Evolutionary conservation across 768 basidiomycete genomes (phyloP).

Genomic region (Auricularia sp.): DNA sequence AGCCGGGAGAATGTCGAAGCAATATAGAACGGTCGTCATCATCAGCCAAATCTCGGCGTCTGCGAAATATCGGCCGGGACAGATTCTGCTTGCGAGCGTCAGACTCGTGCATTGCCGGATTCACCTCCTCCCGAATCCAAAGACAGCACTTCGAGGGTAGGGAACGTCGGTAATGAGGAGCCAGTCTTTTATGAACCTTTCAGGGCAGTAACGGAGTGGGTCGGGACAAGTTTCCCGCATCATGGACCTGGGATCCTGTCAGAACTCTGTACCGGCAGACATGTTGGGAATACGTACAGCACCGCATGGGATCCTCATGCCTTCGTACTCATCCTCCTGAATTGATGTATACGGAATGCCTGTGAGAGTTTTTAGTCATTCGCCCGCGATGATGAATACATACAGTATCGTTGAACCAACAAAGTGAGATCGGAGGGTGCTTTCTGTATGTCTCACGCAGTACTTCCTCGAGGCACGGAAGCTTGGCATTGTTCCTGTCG

Average conservation of each 20-base stretch:
- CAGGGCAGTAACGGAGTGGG: slow-evolving; percentile 33
- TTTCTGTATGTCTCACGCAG: slow-evolving; percentile 29
- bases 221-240: slow-evolving; percentile 28
- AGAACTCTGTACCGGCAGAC: background rate
- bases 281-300: slow-evolving; percentile 1
- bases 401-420: background rate
- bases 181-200: slow-evolving; percentile 27
- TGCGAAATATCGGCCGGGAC: slow-evolving; percentile 13
- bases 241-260: slow-evolving; percentile 24
- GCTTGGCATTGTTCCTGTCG: slow-evolving; percentile 31
- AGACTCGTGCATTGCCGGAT: background rate
- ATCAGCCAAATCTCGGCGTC: slow-evolving; percentile 9
- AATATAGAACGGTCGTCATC: slow-evolving; percentile 10
- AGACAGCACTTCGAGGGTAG: slow-evolving; percentile 24
- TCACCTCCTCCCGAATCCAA: slow-evolving; percentile 29
- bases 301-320: slow-evolving; percentile 2
- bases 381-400: background rate
- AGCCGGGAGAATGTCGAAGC: slow-evolving; percentile 12
- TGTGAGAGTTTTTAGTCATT: background rate
- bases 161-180: slow-evolving; percentile 18
- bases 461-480: slow-evolving; percentile 30
- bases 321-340: slow-evolving; percentile 4
- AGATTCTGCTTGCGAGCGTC: slow-evolving; percentile 7
- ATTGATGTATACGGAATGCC: background rate
- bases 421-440: slow-evolving; percentile 32